A percentile compares a stretch with the other conserved stretches of the same genome.
Evolutionary conservation across 352 stramenopile genomes (phyloP).

Genomic region (Pythium rhizo-oryzae): DNA sequence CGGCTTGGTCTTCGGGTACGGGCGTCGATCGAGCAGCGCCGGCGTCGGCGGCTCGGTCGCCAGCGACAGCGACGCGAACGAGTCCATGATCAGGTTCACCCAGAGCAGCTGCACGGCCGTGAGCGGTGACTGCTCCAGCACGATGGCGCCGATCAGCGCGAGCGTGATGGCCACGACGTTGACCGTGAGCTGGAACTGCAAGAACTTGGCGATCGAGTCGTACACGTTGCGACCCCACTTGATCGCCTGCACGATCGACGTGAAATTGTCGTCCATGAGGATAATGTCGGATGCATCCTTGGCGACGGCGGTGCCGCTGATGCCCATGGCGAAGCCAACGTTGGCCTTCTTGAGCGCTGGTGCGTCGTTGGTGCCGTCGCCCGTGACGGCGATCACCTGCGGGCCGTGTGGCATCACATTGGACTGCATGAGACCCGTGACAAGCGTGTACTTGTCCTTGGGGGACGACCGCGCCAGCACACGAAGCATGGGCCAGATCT

Average conservation of each 20-base stretch:
- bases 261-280: no score
- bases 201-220: conserved; percentile 96
- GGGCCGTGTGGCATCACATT: conserved; percentile 77
- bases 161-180: conserved; percentile 96
- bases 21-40: conserved; percentile 90
- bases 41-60: conserved; percentile 92
- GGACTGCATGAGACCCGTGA: conserved; percentile 92
- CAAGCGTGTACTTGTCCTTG: conserved; percentile 98
- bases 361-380: conserved; percentile 94
- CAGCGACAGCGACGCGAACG: conserved; percentile 96
- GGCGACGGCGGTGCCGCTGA: no score
- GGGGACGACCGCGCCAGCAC: conserved; percentile 93
- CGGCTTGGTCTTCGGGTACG: conserved; percentile 92
- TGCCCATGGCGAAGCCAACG: no score
- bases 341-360: conserved; percentile 41
- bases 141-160: conserved; percentile 89
- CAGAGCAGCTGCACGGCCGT: conserved; percentile 97
- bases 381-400: conserved; percentile 95
- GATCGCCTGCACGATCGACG: no score
- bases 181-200: conserved; percentile 98
- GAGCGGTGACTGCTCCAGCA: conserved; percentile 85
- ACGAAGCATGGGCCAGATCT: conserved; percentile 73
- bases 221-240: no score
- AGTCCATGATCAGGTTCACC: conserved; percentile 99
- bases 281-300: no score